Evolutionary conservation across 768 basidiomycete genomes (phyloP).

Genomic region (Rhizopogon vesiculosus): DNA sequence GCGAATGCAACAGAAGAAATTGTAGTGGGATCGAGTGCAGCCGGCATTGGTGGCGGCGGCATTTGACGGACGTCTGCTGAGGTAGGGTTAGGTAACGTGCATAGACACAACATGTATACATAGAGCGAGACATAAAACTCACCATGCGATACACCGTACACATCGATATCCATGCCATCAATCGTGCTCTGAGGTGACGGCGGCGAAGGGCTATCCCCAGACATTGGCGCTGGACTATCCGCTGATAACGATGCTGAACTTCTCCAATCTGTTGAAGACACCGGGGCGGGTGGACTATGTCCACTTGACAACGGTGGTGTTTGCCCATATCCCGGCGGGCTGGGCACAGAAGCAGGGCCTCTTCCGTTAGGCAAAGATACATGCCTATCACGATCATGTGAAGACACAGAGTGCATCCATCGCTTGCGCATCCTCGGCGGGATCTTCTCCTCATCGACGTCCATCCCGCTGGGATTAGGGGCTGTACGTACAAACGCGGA

Average conservation of each 20-base stretch:
- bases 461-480: conserved; percentile 9
- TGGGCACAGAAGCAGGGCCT: too few species aligned
- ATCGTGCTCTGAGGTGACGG: not conserved
- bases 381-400: not conserved
- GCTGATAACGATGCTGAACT: conserved; percentile 13
- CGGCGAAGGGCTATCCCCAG: not conserved
- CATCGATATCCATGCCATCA: conserved; percentile 15
- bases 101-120: not conserved
- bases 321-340: not conserved
- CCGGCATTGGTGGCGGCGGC: conserved; percentile 51
- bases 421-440: conserved; percentile 64
- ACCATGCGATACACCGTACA: conserved; percentile 18
- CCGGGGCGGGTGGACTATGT: conserved; percentile 3
- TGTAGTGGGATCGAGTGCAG: conserved; percentile 36
- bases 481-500: not conserved
- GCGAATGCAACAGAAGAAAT: conserved; percentile 23
- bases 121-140: conserved; percentile 2
- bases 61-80: conserved; percentile 34
- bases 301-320: not conserved
- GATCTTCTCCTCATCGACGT: conserved; percentile 32
- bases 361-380: not conserved
- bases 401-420: conserved; percentile 23
- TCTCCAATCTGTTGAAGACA: conserved; percentile 19
- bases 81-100: not conserved
- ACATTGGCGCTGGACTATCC: conserved; percentile 1